phyloP scores from a whole-genome alignment of 257 asterid genomes.

The Solanum clarkiae region DNA sequence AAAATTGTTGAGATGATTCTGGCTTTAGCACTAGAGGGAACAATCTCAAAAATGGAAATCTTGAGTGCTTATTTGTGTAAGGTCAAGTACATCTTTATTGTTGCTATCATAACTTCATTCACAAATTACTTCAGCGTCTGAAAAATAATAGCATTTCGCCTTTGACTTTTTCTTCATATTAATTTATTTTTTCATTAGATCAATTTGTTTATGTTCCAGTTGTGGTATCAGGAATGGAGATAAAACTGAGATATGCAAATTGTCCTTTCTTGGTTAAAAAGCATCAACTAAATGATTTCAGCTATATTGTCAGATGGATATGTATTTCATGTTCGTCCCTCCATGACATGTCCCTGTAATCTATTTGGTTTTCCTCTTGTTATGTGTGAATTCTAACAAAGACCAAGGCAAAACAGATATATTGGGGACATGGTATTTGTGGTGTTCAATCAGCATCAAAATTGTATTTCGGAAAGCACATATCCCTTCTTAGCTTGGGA shows the following conservation, averaged over 20 bases:
- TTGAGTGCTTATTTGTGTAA: slow-evolving; percentile 21
- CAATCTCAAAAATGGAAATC: slow-evolving; percentile 16
- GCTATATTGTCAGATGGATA: background rate
- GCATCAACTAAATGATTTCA: background rate
- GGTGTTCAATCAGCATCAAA: slow-evolving; percentile 20
- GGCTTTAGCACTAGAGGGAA: slow-evolving; percentile 18
- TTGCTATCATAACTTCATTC: background rate
- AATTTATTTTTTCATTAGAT: background rate
- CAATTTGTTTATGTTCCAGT: background rate
- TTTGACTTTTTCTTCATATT: background rate
- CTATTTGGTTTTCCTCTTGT: background rate
- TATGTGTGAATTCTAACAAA: background rate
- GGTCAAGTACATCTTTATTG: slow-evolving; percentile 5
- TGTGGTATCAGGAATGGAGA: background rate
- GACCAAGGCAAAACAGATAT: slow-evolving; percentile 2
- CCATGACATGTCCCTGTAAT: background rate
- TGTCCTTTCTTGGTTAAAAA: background rate
- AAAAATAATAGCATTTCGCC: background rate
- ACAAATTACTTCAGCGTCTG: background rate
- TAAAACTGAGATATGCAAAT: background rate
- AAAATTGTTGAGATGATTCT: slow-evolving; percentile 15
- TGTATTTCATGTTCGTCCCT: background rate
- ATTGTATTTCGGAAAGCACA: slow-evolving; percentile 18
- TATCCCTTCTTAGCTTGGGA: slow-evolving; percentile 15
- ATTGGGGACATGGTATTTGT: slow-evolving; percentile 28